Evolutionary conservation across 495 filamentous ascomycete genomes (phyloP).

Genomic region (Tuber umbilicatum): DNA sequence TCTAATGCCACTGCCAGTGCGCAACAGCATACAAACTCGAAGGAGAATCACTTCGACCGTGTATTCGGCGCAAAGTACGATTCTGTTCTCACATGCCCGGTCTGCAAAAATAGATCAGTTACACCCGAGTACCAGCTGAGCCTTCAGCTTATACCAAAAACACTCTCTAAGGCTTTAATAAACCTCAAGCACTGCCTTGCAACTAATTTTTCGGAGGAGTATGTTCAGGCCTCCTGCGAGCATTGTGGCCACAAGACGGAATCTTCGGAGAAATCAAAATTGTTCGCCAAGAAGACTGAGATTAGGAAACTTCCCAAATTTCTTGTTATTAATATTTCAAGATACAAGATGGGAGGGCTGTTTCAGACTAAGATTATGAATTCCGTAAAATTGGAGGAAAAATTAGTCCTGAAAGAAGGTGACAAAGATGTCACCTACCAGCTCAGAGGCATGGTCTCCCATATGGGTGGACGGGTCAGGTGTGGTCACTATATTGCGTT

Average conservation of each 20-base stretch:
- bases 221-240: constrained; percentile 36
- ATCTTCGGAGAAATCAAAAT: constrained; percentile 18
- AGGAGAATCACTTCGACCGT: constrained; percentile 28
- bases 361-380: constrained; percentile 26
- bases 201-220: constrained; percentile 23
- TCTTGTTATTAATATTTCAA: constrained; percentile 28
- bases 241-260: constrained; percentile 35
- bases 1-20: not conserved
- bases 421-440: constrained; percentile 14
- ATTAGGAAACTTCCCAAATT: constrained; percentile 26
- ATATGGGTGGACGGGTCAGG: constrained; percentile 20
- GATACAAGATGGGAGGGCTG: constrained; percentile 19
- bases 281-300: constrained; percentile 28
- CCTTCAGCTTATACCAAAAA: not conserved
- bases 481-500: constrained; percentile 39
- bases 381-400: constrained; percentile 23
- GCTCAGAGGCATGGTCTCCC: constrained; percentile 30
- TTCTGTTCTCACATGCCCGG: constrained; percentile 34
- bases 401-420: constrained; percentile 19
- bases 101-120: constrained; percentile 29
- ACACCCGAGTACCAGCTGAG: constrained; percentile 2
- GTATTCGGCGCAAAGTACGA: constrained; percentile 30
- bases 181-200: constrained; percentile 15
- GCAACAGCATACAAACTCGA: not conserved
- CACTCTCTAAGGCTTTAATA: not conserved